Evolutionary conservation across 768 basidiomycete species (phyloP), one percentile per base, ranked within the genome.

Genomic region (Pleurotus sapidus): DNA sequence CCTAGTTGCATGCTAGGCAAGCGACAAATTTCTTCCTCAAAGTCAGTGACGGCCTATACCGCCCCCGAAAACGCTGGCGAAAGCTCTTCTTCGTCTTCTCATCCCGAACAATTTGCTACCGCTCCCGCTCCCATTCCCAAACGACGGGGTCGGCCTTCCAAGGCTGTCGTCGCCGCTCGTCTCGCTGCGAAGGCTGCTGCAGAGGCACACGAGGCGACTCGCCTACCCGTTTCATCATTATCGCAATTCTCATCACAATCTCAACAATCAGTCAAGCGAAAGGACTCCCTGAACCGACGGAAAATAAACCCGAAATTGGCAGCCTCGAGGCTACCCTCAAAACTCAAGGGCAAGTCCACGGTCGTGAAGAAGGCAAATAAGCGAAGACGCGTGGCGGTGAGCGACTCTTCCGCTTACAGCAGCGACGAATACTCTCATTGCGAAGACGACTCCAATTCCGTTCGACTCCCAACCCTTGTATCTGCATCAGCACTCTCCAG

Each of bases 401-500:
- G 56, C 60, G 64, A 63, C 58, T 72, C 68, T 30, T 69, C 66
- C 39, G 49, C 40, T 4, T 75, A 77, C 48, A 69, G 72, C 57
- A 77, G 70, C 57, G 75, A 77, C 63, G 64, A 70, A 54, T 72
- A 77, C 59, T 64, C 70, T 46, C 63, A 46, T 57, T 64, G 64
- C 56, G 60, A 68, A 55, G 65, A 69, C 37, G 68, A 71, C 56
- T 63, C 55, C 15, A 71, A 67, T 9, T 74, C 74, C 4, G 69
- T 63, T 46, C 74, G 70, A 49, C 84, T 86, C 67, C 88, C 88
- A 11, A 89, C 86, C 20, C 88, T 89, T 66, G 75, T 89, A 24
- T 82, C 85, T 25, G 87, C 87, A 18, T 84, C 84, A 27, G 83
- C 74, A 2, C 63, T 83, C 40, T 79, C 83, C 6, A 75, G 72